Conservation (phyloP, 2,329 filamentous ascomycete species). For the Epichloe sp. region DNA sequence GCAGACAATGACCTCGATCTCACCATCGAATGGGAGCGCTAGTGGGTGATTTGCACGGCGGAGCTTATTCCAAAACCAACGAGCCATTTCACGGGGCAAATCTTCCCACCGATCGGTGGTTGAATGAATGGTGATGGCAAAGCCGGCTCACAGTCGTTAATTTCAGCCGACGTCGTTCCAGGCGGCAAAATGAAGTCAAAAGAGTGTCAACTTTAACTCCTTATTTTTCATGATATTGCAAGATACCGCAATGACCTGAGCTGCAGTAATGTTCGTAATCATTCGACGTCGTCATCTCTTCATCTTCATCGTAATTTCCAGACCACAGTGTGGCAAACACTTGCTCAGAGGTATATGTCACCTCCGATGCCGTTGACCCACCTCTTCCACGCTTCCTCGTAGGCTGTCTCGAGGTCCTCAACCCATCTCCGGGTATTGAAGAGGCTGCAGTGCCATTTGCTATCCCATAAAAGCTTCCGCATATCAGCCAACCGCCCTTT, state of each 20-base stretch:
- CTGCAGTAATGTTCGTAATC: neutral
- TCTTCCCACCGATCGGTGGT: too few relatives aligned
- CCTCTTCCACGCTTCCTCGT: constrained; percentile 73
- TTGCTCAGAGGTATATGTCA: constrained; percentile 65
- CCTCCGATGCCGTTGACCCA: constrained; percentile 83
- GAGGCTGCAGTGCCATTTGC: constrained; percentile 72
- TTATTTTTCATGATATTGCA: neutral
- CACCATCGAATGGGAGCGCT: too few relatives aligned
- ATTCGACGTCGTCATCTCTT: constrained; percentile 2
- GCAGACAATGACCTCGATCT: too few relatives aligned
- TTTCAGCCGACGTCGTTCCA: too few relatives aligned
- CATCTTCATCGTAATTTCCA: neutral
- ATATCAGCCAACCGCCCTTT: constrained; percentile 64
- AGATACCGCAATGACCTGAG: neutral
- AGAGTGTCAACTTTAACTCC: too few relatives aligned
- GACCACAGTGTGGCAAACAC: neutral
- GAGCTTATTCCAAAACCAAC: neutral
- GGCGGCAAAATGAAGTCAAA: too few relatives aligned
- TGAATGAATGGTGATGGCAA: too few relatives aligned
- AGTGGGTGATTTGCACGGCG: too few relatives aligned
- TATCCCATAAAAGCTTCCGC: constrained; percentile 68
- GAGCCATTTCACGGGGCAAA: too few relatives aligned
- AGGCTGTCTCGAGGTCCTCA: constrained; percentile 73
- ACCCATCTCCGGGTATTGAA: constrained; percentile 94
- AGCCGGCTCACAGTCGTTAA: too few relatives aligned